Conservation (phyloP, 495 filamentous ascomycete genomes). For the Friedmanniomyces simplex region DNA sequence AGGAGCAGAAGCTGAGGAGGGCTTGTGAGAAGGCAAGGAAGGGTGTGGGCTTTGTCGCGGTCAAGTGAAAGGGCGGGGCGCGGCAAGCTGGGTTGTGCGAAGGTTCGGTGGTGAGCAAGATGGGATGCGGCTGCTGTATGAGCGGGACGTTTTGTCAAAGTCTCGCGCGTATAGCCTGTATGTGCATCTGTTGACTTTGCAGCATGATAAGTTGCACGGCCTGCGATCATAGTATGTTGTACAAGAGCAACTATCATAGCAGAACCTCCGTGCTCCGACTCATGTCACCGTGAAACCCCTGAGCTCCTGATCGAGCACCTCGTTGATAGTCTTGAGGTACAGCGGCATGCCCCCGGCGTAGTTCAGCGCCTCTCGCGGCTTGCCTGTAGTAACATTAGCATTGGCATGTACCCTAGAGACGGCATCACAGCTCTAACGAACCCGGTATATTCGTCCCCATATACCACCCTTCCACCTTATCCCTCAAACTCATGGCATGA, state of each 20-base stretch:
- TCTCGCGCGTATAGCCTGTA: not conserved
- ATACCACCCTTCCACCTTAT: constrained; percentile 16
- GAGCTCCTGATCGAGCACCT: constrained; percentile 7
- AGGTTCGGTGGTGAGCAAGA: not conserved
- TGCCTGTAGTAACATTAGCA: not conserved
- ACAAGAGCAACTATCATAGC: too few relatives aligned
- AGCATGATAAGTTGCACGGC: too few relatives aligned
- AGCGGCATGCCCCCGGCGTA: constrained; percentile 11
- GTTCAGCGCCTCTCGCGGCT: constrained; percentile 12
- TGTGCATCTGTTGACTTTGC: too few relatives aligned
- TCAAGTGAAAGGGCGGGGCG: constrained; percentile 3
- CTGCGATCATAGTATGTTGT: too few relatives aligned
- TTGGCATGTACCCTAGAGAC: not conserved
- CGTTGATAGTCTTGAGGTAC: constrained; percentile 12
- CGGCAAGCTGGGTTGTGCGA: too few relatives aligned
- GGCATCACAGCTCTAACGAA: not conserved
- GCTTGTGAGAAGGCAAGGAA: constrained; percentile 14
- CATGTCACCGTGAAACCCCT: constrained; percentile 8
- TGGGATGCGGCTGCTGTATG: not conserved
- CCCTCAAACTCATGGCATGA: constrained; percentile 3
- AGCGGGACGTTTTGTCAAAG: not conserved
- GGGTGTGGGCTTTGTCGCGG: constrained; percentile 6
- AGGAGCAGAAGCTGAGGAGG: constrained; percentile 14
- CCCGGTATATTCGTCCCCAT: constrained; percentile 6
- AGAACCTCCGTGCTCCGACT: too few relatives aligned